A percentile compares a stretch with the other conserved stretches of the same genome.
These are phyloP conservation scores for Isabelozyma pseudorhagii DNA, from an alignment of 805 yeast species.

Conservation along the genomic window DNA sequence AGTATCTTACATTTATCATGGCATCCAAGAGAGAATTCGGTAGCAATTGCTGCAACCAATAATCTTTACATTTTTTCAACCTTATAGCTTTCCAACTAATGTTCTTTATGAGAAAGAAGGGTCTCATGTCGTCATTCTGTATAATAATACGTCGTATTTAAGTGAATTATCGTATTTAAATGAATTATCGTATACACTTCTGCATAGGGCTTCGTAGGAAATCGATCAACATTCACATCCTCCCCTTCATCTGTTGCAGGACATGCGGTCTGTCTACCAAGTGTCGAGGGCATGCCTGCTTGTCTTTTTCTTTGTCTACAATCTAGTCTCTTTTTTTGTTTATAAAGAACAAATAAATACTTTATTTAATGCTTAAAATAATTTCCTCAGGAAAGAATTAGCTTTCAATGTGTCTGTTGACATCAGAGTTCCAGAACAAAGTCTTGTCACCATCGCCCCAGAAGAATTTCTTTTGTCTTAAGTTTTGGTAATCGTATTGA, in stretches of 20 bases:
- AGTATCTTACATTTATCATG: slow-evolving; percentile 93
- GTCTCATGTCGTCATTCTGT: not conserved
- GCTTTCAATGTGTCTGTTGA: slow-evolving; percentile 76
- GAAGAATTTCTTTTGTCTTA: slow-evolving; percentile 84
- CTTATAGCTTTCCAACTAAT: slow-evolving; percentile 33
- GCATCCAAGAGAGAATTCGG: slow-evolving; percentile 96
- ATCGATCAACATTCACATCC: no score
- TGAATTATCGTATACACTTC: no score
- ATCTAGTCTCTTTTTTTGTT: not conserved
- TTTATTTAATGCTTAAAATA: not conserved
- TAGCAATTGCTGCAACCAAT: slow-evolving; percentile 98
- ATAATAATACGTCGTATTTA: no score
- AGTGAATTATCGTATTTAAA: no score
- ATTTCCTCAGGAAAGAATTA: slow-evolving; percentile 4
- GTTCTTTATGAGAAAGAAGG: not conserved
- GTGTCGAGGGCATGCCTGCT: no score
- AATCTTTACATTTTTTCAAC: slow-evolving; percentile 84
- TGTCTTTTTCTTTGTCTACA: not conserved
- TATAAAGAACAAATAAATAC: not conserved
- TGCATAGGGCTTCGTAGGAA: no score
- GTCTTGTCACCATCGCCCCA: slow-evolving; percentile 99
- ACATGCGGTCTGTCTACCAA: no score
- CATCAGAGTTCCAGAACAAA: slow-evolving; percentile 89
- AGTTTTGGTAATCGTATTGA: slow-evolving; percentile 87
- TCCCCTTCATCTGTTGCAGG: no score